Percentiles rank a stretch among this genome's conserved stretches.
Evolutionary conservation across 2,329 filamentous ascomycete genomes (phyloP).

Genomic region (Trichoderma sp.): DNA sequence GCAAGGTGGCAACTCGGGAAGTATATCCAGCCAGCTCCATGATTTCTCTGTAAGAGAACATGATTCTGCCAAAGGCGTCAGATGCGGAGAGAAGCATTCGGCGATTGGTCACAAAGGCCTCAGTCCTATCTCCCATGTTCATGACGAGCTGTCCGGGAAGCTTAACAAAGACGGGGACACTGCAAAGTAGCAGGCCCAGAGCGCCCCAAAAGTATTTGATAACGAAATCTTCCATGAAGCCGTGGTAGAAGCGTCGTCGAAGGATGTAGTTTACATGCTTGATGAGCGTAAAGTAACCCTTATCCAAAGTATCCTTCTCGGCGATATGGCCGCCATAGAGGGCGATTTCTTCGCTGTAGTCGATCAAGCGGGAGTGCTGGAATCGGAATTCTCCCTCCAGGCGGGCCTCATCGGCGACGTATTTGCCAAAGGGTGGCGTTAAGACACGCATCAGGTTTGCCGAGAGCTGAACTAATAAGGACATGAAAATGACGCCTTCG

Average conservation of each 20-base stretch:
- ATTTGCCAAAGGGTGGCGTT: conserved; percentile 95
- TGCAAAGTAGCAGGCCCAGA: conserved; percentile 85
- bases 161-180: conserved; percentile 93
- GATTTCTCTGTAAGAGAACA: conserved; percentile 98
- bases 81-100: conserved; percentile 89
- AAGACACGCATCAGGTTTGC: conserved; percentile 90
- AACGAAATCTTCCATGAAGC: conserved; percentile 99
- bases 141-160: conserved; percentile 66
- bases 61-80: conserved; percentile 90
- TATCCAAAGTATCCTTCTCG: conserved; percentile 94
- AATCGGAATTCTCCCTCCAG: conserved; percentile 96
- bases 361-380: conserved; percentile 90
- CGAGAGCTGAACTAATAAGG: conserved; percentile 86
- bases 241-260: conserved; percentile 86
- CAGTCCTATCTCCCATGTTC: conserved; percentile 69
- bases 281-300: conserved; percentile 98
- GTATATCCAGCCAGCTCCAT: conserved; percentile 96
- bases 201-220: conserved; percentile 99
- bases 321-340: conserved; percentile 88
- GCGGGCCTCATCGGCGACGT: conserved; percentile 91
- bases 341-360: conserved; percentile 93
- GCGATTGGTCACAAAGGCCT: conserved; percentile 89
- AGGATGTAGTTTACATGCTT: conserved; percentile 98
- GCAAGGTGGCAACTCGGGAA: conserved; percentile 80
- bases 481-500: conserved; percentile 94